These are phyloP conservation scores for Brassica cretica DNA, from an alignment of 345 rosid species.

Conservation along the genomic window DNA sequence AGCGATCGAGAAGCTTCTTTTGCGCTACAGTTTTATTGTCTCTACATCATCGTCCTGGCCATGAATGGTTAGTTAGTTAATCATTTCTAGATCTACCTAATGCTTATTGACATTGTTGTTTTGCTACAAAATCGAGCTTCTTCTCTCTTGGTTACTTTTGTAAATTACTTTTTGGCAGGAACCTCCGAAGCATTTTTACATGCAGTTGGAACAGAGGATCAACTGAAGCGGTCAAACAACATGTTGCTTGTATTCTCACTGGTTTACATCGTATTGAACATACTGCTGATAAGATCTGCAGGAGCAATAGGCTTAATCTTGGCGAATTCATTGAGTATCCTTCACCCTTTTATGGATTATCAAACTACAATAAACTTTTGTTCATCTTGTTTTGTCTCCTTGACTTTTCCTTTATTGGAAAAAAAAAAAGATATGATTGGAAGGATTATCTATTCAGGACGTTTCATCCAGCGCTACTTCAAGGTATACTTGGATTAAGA, in stretches of 20 bases:
- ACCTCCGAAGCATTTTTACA: conserved; percentile 96
- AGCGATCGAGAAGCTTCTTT: conserved; percentile 92
- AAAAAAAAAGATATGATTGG: conserved; percentile 63
- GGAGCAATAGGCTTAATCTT: conserved; percentile 90
- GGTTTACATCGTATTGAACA: conserved; percentile 58
- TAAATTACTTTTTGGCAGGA: conserved; percentile 49
- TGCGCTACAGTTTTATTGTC: conserved; percentile 80
- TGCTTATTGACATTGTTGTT: background rate
- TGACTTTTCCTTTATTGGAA: conserved; percentile 35
- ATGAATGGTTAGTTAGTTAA: conserved; percentile 77
- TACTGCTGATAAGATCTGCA: conserved; percentile 62
- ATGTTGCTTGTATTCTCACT: conserved; percentile 71
- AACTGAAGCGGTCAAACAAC: conserved; percentile 80
- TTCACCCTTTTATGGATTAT: conserved; percentile 7
- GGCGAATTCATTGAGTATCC: conserved; percentile 93
- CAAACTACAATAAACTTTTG: background rate
- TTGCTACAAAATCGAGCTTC: background rate
- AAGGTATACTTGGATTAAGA: conserved; percentile 47
- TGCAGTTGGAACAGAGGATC: conserved; percentile 79
- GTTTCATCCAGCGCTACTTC: conserved; percentile 70
- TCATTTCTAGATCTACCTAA: background rate
- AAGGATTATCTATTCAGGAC: conserved; percentile 75
- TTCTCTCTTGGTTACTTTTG: background rate
- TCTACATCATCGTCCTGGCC: conserved; percentile 77
- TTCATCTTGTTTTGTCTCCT: conserved; percentile 34